Conservation (phyloP, 352 stramenopile genomes). For the Globisporangium radiosum region DNA sequence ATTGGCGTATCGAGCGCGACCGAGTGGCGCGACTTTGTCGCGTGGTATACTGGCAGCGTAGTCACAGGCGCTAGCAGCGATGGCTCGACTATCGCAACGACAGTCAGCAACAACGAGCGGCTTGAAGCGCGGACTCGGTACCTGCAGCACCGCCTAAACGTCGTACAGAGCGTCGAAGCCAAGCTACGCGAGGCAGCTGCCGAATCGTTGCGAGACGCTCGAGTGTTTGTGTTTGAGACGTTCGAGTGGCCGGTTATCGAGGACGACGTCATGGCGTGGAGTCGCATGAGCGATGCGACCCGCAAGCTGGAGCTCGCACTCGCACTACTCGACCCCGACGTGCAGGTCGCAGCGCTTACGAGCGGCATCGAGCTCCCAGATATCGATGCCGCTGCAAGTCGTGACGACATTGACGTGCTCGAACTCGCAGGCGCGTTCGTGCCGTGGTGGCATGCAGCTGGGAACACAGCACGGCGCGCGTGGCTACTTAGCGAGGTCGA, state of each 20-base stretch:
- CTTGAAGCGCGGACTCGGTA: conserved; percentile 30
- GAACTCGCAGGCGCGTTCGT: conserved; percentile 42
- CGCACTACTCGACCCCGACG: conserved; percentile 41
- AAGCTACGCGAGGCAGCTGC: conserved; percentile 15
- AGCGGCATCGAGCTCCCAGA: conserved; percentile 55
- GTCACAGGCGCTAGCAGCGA: conserved; percentile 15
- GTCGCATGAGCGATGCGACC: conserved; percentile 25
- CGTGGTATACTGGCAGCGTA: conserved; percentile 43
- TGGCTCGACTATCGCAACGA: not conserved
- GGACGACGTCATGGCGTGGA: conserved; percentile 36
- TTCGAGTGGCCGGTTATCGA: conserved; percentile 20
- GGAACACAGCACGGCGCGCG: conserved; percentile 43
- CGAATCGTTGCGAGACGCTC: conserved; percentile 1
- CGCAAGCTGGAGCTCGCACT: conserved; percentile 44
- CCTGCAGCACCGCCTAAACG: conserved; percentile 24
- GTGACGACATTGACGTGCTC: conserved; percentile 43
- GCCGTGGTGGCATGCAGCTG: conserved; percentile 40
- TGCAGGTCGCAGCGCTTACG: conserved; percentile 55
- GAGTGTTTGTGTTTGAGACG: conserved; percentile 51
- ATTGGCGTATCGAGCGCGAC: conserved; percentile 18
- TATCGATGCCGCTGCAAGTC: conserved; percentile 17
- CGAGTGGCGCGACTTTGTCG: conserved; percentile 39
- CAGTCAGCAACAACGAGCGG: conserved; percentile 20
- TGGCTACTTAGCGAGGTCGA: conserved; percentile 44
- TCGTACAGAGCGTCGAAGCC: conserved; percentile 20